A percentile compares a stretch with the other conserved stretches of the same genome.
These are phyloP conservation scores for Suillus brevipes DNA, from an alignment of 768 basidiomycete genomes.

Conservation along the genomic window DNA sequence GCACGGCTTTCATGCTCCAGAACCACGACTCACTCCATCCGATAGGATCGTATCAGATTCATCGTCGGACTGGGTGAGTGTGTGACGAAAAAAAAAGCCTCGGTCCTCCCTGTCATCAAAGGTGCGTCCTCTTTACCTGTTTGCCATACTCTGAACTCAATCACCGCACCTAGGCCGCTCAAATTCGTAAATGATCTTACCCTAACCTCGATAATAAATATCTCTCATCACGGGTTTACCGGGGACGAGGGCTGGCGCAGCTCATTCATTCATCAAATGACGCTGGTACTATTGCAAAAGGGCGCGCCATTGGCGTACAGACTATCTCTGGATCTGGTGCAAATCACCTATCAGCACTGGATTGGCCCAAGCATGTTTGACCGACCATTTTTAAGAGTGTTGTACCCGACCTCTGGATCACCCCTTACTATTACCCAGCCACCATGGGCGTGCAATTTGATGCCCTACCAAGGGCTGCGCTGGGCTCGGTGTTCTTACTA, in stretches of 20 bases:
- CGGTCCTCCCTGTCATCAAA: slow-evolving; percentile 90
- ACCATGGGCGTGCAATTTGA: slow-evolving; percentile 84
- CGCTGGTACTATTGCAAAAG: slow-evolving; percentile 63
- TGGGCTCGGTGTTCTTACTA: slow-evolving; percentile 50
- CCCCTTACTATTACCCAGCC: slow-evolving; percentile 84
- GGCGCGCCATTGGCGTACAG: slow-evolving; percentile 77
- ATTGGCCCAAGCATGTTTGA: slow-evolving; percentile 43
- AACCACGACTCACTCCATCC: slow-evolving; percentile 82
- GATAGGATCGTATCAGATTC: slow-evolving; percentile 56
- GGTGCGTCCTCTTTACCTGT: slow-evolving; percentile 40
- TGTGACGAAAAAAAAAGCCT: slow-evolving; percentile 79
- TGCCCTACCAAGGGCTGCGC: slow-evolving; percentile 22
- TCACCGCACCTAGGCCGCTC: slow-evolving; percentile 58
- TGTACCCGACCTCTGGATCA: slow-evolving; percentile 81
- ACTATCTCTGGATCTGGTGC: slow-evolving; percentile 97
- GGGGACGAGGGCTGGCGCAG: slow-evolving; percentile 69
- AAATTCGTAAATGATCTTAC: slow-evolving; percentile 54
- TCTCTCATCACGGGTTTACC: slow-evolving; percentile 85
- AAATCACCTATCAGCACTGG: slow-evolving; percentile 72
- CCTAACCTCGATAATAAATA: slow-evolving; percentile 88
- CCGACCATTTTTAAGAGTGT: slow-evolving; percentile 84
- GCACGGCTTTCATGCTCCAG: slow-evolving; percentile 36
- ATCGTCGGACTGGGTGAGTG: too few relatives aligned
- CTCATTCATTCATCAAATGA: slow-evolving; percentile 66
- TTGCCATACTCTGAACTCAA: slow-evolving; percentile 7